Evolutionary conservation across 495 filamentous ascomycete species (phyloP), one percentile per base, ranked within the genome.

Genomic region (Annulohypoxylon bovei): DNA sequence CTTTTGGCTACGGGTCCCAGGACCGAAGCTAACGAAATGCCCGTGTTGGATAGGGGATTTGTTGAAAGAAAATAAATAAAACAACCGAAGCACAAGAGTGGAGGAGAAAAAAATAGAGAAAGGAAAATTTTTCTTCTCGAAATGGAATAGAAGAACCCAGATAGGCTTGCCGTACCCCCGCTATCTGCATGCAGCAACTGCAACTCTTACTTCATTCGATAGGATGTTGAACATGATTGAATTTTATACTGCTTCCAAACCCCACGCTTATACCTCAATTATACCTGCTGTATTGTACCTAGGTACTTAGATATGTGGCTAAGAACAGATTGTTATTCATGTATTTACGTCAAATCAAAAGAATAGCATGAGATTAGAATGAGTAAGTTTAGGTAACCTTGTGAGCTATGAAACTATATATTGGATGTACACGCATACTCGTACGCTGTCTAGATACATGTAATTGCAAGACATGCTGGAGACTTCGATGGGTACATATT

Each of bases 71-170:
- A 46, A 27, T 6, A 39, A 39, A 56, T 3, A 25, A 20, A 20
- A 50, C 14, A 28, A 46, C 25, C 50, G 30, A 47, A 62, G 9
- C 30, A 64, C 47, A 22, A 70, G 46, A 64, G 61, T 70, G 67
- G 67, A 70, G 67, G 61, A 65, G 47, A 44, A 61, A 64, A 70
- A 65, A 47, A 35, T 46, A 47, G 37, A 52, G n/a, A 64, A 54
- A 8, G 44, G 14, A 50, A 58, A 64, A 58, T 11, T 58, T 57
- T 69, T 57, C 49, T 62, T 49, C 28, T 52, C 18, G 18, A 64
- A 58, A 27, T 23, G 42, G 32, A 53, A 57, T 59, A 28, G 44
- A 40, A 69, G 59, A 55, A 40, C 27, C 65, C 20, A 30, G 28
- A 32, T 64, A 40, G 23, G 59, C 37, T 63, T 58, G 52, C 35